Evolutionary conservation across 2,329 filamentous ascomycete genomes (phyloP), one percentile per base, ranked within the genome.

Genomic region (Phyllosticta capitalensis): DNA sequence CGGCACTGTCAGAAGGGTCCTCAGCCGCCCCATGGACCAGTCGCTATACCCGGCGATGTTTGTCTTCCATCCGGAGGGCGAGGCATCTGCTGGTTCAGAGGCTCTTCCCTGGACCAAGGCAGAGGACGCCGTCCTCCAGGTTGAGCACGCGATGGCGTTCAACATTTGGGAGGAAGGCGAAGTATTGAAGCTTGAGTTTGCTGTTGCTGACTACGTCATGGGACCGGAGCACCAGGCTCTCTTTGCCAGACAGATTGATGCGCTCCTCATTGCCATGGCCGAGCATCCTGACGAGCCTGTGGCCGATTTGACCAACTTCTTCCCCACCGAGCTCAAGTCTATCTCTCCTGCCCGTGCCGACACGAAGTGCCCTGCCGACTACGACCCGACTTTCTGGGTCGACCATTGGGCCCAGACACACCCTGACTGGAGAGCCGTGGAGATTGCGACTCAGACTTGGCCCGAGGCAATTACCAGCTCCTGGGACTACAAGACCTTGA

Each of bases 331-430:
- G 0, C 62, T 87, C 0, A 79, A 87, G 52, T 87, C 89, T 0
- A 77, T 87, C n/a, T 76, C 81, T 0, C 83, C 87, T 2, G 77
- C 89, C 0, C 75, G 78, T 51, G 72, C 81, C 5, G 69, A 77
- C 0, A 73, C 75, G 0, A 77, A 95, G 3, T 71, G 78, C 0
- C 80, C 84, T 0, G 72, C 80, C 0, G 79, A 85, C 0, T 64
- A 69, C 1, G 76, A 89, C 3, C 72, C 94, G 9, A 90, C 95
- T 67, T 77, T 89, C 59, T 89, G 92, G 63, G 84, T 94, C 9
- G 87, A 92, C 67, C 65, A 71, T 0, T 82, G 82, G 24, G 84
- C 86, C 0, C 48, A 64, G 0, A 66, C 71, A 0, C 72, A 77
- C n/a, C 86, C 90, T 0, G 67, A 82, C 0, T 83, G 79, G 51